Conservation (phyloP, 73 alveolate species). For the Paramecium sexaurelia region DNA sequence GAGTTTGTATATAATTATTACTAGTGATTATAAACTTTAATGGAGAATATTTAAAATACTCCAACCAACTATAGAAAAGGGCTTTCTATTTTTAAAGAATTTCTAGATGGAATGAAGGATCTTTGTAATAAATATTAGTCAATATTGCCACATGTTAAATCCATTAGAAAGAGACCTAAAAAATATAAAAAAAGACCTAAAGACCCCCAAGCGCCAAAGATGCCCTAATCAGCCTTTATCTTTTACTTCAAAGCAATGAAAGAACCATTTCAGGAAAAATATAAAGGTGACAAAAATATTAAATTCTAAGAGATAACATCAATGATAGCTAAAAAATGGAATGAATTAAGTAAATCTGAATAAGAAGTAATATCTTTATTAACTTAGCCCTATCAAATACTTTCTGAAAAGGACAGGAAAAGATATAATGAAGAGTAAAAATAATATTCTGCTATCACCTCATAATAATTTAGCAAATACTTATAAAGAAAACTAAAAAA, state of each 20-base stretch:
- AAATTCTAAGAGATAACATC: not conserved
- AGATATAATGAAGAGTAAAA: not conserved
- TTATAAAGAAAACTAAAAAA: not conserved
- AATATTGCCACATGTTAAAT: not conserved
- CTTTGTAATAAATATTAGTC: not conserved
- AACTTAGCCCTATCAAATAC: not conserved
- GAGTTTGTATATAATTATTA: not conserved
- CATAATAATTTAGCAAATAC: not conserved
- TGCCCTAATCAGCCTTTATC: slow-evolving; percentile 14
- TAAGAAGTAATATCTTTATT: not conserved
- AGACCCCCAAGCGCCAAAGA: slow-evolving; percentile 8
- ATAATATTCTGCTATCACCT: not conserved
- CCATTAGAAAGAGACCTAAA: not conserved
- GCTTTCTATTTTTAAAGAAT: not conserved
- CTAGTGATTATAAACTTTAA: not conserved
- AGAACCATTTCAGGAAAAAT: not conserved
- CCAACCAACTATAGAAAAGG: not conserved
- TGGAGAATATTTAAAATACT: not conserved
- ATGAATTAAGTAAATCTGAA: not conserved
- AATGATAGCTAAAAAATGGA: not conserved
- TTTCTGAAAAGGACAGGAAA: not conserved
- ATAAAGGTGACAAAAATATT: not conserved
- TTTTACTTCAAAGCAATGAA: not conserved
- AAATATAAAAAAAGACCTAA: not conserved
- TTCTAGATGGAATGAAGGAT: not conserved